Evolutionary conservation across 176 grass and related monocot genomes (phyloP), one percentile per base, ranked within the genome.

Genomic region (Zoysia japonica): DNA sequence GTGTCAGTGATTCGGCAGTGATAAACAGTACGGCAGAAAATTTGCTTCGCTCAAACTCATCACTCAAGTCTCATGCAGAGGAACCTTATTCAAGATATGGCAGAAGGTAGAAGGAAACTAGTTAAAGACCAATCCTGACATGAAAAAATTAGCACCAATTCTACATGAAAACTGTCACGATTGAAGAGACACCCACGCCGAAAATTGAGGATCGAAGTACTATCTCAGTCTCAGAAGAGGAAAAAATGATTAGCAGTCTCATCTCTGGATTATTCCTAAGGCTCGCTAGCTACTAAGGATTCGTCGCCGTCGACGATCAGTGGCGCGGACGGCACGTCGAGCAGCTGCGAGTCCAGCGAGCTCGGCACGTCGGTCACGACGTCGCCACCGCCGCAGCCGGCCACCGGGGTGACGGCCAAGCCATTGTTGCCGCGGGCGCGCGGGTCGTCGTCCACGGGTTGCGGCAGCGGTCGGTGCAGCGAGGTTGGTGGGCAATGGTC

Each of bases 321-420:
- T 15, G 82, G 75, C 19, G 84, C 77, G 39, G 78, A 75, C 1
- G 84, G 72, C 36, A 80, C 77, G 2, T 92, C 87, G 9, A 84
- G 71, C 76, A 93, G 42, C 45, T 72, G 68, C 19, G 77, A 59
- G 36, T 61, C 79, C 78, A 83, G 42, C 63, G 87, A 63, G 74
- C 11, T 67, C 66, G 42, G 61, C 40, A 9, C 7, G 36, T 59
- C 41, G 8, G 5, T 37, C 70, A 6, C 47, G 16, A 13, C 56
- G 11, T 39, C 20, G 57, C n/a, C 19, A 9, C 55, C 17, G n/a
- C 55, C n/a, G 43, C 35, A 15, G 6, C 28, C 51, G 0, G 42
- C 16, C 54, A 5, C 12, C 16, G 20, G 14, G 6, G 16, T 9
- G 11, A 11, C 15, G 5, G 38, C 9, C 15, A 39, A 11, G 8